Evolutionary conservation across 1,284 basidiomycete species (phyloP).

Genomic region (Trichosporon faecale): DNA sequence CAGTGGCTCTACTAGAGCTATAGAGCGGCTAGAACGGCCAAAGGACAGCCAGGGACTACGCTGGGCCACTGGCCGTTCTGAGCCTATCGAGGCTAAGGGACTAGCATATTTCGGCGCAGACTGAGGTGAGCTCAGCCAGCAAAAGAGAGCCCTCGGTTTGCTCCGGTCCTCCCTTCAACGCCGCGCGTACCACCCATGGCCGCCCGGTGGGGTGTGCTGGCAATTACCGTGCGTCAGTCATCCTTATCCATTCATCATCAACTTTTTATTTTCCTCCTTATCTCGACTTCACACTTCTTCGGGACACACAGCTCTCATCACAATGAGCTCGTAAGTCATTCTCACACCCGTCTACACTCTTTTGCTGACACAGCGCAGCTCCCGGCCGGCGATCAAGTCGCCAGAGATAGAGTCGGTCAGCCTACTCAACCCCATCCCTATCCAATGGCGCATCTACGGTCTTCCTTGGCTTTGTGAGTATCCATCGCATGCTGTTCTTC

Average conservation of each 20-base stretch:
- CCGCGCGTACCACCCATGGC: background rate
- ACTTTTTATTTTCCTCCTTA: background rate
- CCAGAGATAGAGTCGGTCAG: conserved; percentile 77
- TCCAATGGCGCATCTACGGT: conserved; percentile 76
- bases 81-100: background rate
- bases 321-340: conserved; percentile 6
- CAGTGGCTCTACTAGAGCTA: too few species aligned
- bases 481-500: background rate
- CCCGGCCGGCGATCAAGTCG: conserved; percentile 60
- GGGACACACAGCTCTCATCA: background rate
- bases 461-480: conserved; percentile 62
- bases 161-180: background rate
- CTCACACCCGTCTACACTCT: background rate
- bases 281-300: background rate
- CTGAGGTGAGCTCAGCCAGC: background rate
- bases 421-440: conserved; percentile 74
- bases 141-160: background rate
- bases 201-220: background rate
- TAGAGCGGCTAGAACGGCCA: background rate
- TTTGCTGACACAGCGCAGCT: conserved; percentile 1
- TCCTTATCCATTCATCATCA: background rate
- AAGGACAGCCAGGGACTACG: background rate
- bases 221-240: conserved; percentile 1
- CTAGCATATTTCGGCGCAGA: background rate
- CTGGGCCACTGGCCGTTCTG: background rate